Conservation (phyloP, 345 rosid species). For the Ceriops decandra region DNA sequence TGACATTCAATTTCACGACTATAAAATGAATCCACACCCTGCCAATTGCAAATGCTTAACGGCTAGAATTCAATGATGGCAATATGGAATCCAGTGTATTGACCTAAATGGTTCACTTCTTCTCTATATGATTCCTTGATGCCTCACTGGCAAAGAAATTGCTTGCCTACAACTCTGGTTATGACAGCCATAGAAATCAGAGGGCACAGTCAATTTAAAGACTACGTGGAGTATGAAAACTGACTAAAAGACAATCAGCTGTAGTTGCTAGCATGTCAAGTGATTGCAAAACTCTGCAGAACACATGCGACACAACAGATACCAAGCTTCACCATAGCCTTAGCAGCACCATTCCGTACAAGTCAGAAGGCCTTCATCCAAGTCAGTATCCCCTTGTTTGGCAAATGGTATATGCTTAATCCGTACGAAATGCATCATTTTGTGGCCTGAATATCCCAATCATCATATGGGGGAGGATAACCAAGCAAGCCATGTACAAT, state of each 20-base stretch:
- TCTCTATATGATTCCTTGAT: too few species aligned
- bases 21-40: neutral
- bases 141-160: neutral
- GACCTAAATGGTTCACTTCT: neutral
- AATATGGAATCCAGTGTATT: neutral
- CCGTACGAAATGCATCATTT: conserved; percentile 61
- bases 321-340: conserved; percentile 4
- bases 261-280: conserved; percentile 2
- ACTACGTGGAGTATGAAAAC: conserved; percentile 1
- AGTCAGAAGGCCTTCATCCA: conserved; percentile 19
- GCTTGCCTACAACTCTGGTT: neutral
- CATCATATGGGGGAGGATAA: conserved; percentile 68
- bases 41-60: neutral
- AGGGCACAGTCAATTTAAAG: conserved; percentile 5
- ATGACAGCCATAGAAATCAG: conserved; percentile 1
- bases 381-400: conserved; percentile 27
- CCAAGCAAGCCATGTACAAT: conserved; percentile 87
- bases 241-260: conserved; percentile 23
- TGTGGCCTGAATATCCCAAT: conserved; percentile 64
- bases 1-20: neutral
- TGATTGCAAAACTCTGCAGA: conserved; percentile 14
- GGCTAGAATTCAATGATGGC: neutral
- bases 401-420: conserved; percentile 39
- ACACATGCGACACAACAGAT: conserved; percentile 1
- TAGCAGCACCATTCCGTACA: conserved; percentile 15